Conservation (phyloP, 2,329 filamentous ascomycete genomes). For the Coleophoma eucalyptorum region DNA sequence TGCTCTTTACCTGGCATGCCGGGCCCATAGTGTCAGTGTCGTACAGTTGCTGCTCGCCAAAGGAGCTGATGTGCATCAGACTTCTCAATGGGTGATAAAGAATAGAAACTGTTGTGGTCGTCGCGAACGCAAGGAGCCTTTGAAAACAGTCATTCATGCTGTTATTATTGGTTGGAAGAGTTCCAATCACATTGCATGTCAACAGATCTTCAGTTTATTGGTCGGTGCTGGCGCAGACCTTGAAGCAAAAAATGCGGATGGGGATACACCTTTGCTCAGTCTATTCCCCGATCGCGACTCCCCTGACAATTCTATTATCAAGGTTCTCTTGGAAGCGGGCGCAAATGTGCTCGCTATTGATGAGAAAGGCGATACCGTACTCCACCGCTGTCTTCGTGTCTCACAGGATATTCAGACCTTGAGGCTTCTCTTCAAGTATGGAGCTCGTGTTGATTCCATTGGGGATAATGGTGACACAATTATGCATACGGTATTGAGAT, state of each 20-base stretch:
- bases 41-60: conserved; percentile 5
- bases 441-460: conserved; percentile 24
- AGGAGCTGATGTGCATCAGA: conserved; percentile 6
- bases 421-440: conserved; percentile 23
- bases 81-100: conserved; percentile 6
- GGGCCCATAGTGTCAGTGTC: conserved; percentile 3
- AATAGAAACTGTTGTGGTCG: background rate
- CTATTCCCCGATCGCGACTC: background rate
- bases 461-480: conserved; percentile 11
- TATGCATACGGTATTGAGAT: conserved; percentile 5
- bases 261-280: conserved; percentile 17
- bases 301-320: background rate
- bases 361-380: conserved; percentile 3
- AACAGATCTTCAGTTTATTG: conserved; percentile 9
- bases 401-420: conserved; percentile 12
- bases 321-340: conserved; percentile 4
- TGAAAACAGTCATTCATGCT: background rate
- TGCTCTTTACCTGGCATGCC: conserved; percentile 11
- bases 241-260: conserved; percentile 11
- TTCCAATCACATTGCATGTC: background rate
- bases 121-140: background rate
- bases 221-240: conserved; percentile 21
- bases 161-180: conserved; percentile 1
- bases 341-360: conserved; percentile 5
- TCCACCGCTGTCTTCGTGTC: conserved; percentile 11